These are phyloP conservation scores for Neurospora crassa DNA, from an alignment of 2,329 filamentous ascomycete genomes.

Conservation along the genomic window DNA sequence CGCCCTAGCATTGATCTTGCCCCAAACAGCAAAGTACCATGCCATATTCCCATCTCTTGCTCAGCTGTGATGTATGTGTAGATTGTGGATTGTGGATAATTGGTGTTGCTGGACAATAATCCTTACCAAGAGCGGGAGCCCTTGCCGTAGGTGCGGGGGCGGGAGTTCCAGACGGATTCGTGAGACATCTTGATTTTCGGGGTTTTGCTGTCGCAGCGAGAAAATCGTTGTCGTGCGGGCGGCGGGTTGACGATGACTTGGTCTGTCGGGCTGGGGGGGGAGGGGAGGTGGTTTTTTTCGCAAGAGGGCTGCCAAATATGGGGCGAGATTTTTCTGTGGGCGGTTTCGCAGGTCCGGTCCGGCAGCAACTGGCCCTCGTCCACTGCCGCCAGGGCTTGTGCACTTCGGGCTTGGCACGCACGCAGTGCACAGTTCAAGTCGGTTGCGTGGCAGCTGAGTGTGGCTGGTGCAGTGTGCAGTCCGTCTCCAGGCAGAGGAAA, in stretches of 20 bases:
- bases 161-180: conserved; percentile 99
- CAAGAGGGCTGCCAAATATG: conserved; percentile 2
- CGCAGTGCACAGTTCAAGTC: not conserved
- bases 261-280: not conserved
- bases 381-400: not conserved
- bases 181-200: conserved; percentile 41
- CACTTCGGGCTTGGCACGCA: not conserved
- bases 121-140: conserved; percentile 82
- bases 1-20: not conserved
- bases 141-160: conserved; percentile 95
- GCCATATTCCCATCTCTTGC: conserved; percentile 1
- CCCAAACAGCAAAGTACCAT: not conserved
- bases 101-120: not conserved
- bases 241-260: conserved; percentile 7
- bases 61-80: not conserved
- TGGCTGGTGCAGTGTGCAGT: not conserved
- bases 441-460: not conserved
- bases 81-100: not conserved
- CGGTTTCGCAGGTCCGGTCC: not conserved
- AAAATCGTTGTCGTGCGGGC: conserved; percentile 12
- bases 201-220: conserved; percentile 11
- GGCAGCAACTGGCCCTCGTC: not conserved
- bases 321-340: conserved; percentile 5
- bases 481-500: not conserved
- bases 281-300: conserved; percentile 1